These are phyloP conservation scores for Aspergillus clavatus DNA, from an alignment of 2,329 filamentous ascomycete species.

Conservation along the genomic window DNA sequence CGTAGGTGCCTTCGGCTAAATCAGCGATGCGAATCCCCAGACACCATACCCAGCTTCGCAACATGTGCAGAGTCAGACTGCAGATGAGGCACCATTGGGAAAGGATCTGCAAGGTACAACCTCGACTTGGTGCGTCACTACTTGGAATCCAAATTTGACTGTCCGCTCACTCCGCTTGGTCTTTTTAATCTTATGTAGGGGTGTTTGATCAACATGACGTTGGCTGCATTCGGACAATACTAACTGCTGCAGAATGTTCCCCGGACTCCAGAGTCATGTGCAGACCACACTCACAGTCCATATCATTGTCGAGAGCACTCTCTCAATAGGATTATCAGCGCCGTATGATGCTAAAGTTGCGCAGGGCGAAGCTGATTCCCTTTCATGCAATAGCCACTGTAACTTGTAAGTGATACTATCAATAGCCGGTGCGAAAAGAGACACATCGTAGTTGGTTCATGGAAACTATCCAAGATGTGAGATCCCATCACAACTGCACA, in stretches of 20 bases:
- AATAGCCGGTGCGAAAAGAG: too few species aligned
- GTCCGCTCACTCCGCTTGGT: neutral
- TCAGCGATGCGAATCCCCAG: neutral
- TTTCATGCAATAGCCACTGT: too few species aligned
- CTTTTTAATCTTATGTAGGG: neutral
- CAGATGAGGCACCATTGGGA: neutral
- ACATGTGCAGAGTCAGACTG: neutral
- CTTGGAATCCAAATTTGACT: neutral
- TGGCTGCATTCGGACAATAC: neutral
- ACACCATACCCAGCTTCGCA: neutral
- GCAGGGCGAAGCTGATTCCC: too few species aligned
- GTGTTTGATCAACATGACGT: neutral
- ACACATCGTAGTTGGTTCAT: too few species aligned
- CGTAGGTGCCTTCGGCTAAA: constrained; percentile 9
- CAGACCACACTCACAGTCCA: too few species aligned
- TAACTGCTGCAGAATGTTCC: neutral
- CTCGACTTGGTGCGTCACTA: neutral
- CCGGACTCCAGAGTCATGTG: too few species aligned
- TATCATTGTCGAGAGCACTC: too few species aligned
- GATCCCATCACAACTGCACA: too few species aligned
- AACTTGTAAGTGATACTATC: too few species aligned
- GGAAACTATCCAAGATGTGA: too few species aligned
- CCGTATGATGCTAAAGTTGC: too few species aligned
- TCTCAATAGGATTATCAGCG: too few species aligned
- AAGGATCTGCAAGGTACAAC: constrained; percentile 5